Base-by-base conservation (phyloP, 2,329 filamentous ascomycete species). In the Colletotrichum gloeosporioides region DNA sequence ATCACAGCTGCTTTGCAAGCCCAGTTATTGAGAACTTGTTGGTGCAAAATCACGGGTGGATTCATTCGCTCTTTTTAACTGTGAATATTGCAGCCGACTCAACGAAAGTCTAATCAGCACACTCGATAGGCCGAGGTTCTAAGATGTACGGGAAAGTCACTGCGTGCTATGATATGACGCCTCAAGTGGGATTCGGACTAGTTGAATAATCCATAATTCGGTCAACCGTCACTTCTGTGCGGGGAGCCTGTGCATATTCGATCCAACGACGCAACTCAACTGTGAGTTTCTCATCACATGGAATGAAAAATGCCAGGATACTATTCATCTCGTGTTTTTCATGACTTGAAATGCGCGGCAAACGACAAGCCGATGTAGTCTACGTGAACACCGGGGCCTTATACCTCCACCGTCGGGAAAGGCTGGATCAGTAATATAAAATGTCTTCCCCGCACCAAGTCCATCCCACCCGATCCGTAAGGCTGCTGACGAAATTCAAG, bases 181-280 rank as follows among this genome's bases (percentile, higher is more conserved):
- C 10, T 8, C 18, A 22, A 22, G 44, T 29, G 55, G 15, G 27
- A 25, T 25, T 59, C 55, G 55, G 55, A 59, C 16, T 1, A 59
- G 55, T 59, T 59, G 55, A 59, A 16, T 59, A 59, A 59, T 59
- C 25, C 13, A 59, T 2, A 59, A 59, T 27, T 59, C 55, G 8
- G 9, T 15, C 0, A 29, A 27, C 0, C 2, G 3, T 8, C 44
- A 13, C n/a, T 6, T 49, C 2, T 2, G 6, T 13, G 44, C n/a
- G 44, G 44, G 44, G n/a, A 22, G 1, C n/a, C 44, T 49, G 44
- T 22, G 44, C 6, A 49, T 22, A 0, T 22, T 49, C 10, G n/a
- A 49, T 13, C n/a, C 8, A 22, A 2, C 44, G 10, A 13, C n/a
- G 44, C 44, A 1, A 22, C n/a, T 13, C 1, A 22, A 1, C 3